A percentile compares a stretch with the other conserved stretches of the same genome.
Evolutionary conservation across 352 stramenopile species (phyloP).

Genomic region (Phytophthora sojae): DNA sequence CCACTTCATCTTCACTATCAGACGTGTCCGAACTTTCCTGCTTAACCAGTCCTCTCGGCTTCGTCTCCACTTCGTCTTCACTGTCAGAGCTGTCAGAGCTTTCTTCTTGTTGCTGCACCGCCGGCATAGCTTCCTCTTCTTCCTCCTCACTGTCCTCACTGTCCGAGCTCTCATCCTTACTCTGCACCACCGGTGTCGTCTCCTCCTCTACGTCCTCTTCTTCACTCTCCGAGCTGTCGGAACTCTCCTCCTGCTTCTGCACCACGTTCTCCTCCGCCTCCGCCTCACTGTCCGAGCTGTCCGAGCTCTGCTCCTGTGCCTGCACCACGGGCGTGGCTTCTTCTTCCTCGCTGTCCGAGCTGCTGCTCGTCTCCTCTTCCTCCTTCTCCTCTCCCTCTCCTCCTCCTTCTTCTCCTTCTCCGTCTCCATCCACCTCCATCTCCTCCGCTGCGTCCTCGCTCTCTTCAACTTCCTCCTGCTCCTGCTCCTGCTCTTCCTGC

Average conservation of each 20-base stretch:
- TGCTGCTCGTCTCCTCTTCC: neutral
- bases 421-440: neutral
- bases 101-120: neutral
- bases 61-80: neutral
- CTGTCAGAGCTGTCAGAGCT: neutral
- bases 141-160: conserved; percentile 9
- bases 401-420: neutral
- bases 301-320: neutral
- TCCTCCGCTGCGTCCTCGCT: neutral
- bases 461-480: neutral
- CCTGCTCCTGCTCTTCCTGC: neutral
- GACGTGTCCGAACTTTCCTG: neutral
- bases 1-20: conserved; percentile 9
- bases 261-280: neutral
- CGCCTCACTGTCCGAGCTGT: neutral
- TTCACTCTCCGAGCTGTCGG: neutral
- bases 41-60: neutral
- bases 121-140: neutral
- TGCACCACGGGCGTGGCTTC: neutral
- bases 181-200: neutral
- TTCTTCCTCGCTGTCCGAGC: neutral
- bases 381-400: neutral
- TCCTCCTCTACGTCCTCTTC: neutral
- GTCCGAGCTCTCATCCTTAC: neutral
- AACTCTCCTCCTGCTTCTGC: neutral